Evolutionary conservation across 108 stramenopile species (phyloP), one percentile per base, ranked within the genome.

Genomic region (Nitzschia palea): DNA sequence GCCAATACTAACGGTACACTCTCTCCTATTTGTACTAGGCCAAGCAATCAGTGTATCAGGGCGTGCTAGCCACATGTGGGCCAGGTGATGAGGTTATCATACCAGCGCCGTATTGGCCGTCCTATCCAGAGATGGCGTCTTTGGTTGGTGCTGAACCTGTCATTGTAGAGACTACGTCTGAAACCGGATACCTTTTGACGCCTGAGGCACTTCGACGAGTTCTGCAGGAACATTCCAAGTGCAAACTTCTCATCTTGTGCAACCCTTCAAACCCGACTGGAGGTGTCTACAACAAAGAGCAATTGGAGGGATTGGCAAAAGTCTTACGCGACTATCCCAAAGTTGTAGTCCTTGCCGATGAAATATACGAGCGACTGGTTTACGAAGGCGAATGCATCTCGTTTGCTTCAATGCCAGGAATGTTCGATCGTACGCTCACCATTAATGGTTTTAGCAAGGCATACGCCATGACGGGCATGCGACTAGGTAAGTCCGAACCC

Each of bases 191-290:
- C 47, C 65, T 95, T 45, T 50, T 97, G 31, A 87, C 93, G 40
- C 80, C 95, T 2, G 81, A 78, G 20, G 67, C 62, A 22, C 77
- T 98, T 25, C 65, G 86, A n/a, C 50, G 44, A 17, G 80, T 88
- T 4, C 52, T 98, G 48, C 63, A 82, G 44, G 56, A 65, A 3
- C 70, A 82, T 58, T 85, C 91, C 52, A 79, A 82, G 30, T 80
- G 80, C 53, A 95, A 93, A 52, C 63, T 93, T 36, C 63, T 98
- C 36, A 96, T 98, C 62, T 67, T 98, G 27, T 98, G 98, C 87
- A 98, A 97, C 74, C 98, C 98, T 2, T 92, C 91, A 44, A 98
- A 98, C 74, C 98, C 98, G 2, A 97, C 98, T 20, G 85, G 96
- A 14, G 94, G 90, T 4, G 93, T 96, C 3, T 92, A 89, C 64